These are phyloP conservation scores for Chlamydomonas incerta DNA, from an alignment of 139 green algal genomes.

Conservation along the genomic window DNA sequence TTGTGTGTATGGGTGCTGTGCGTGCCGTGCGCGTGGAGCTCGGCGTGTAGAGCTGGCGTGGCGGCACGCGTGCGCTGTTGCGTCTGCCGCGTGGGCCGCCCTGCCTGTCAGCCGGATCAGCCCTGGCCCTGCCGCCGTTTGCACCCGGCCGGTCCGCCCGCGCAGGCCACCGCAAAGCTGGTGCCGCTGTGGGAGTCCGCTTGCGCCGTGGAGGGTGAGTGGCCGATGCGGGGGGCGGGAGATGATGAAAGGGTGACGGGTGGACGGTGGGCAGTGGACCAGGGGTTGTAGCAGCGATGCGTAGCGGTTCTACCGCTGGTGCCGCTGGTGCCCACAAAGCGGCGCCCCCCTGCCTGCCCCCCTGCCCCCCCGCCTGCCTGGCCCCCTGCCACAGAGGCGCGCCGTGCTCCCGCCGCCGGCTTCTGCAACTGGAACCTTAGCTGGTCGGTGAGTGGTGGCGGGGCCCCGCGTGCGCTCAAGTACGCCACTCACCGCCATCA, in stretches of 20 bases:
- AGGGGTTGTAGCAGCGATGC: not conserved
- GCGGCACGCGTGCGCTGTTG: no score
- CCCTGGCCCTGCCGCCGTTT: no score
- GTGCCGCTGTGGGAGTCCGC: constrained; percentile 9
- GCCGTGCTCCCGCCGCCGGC: no score
- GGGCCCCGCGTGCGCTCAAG: not conserved
- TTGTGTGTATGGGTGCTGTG: no score
- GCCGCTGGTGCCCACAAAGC: no score
- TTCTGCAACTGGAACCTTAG: not conserved
- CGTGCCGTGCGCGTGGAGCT: no score
- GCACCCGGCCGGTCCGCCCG: no score
- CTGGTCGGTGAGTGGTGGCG: not conserved
- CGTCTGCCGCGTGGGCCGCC: no score
- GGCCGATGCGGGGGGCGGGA: not conserved
- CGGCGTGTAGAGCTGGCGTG: no score
- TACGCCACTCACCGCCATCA: no score
- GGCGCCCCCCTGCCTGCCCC: not conserved
- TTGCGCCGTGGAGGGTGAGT: not conserved
- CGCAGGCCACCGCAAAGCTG: not conserved
- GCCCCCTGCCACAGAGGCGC: not conserved
- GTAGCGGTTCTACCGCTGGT: no score
- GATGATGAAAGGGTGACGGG: not conserved
- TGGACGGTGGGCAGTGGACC: not conserved
- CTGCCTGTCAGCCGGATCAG: no score
- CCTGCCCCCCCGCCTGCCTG: not conserved